Evolutionary conservation across 192 early-diverging fungal species (phyloP).

Genomic region (Umbelopsis isabellina): DNA sequence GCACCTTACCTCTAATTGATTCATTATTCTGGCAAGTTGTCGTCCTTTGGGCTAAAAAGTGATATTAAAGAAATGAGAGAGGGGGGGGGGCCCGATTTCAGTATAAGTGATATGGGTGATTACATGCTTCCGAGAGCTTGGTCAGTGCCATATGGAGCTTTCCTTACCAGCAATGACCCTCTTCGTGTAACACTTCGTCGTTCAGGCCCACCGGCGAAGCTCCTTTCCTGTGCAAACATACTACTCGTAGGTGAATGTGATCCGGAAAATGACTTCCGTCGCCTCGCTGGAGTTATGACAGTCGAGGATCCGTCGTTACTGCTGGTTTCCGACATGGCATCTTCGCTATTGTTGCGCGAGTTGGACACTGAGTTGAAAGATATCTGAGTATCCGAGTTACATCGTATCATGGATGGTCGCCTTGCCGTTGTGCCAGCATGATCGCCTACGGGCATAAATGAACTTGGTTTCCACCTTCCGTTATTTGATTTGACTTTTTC

Average conservation of each 20-base stretch:
- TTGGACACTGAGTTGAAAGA: background rate
- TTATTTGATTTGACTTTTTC: constrained; percentile 10
- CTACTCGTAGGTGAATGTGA: background rate
- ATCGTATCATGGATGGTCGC: background rate
- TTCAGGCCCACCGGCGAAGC: constrained; percentile 24
- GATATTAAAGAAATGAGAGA: too few species aligned
- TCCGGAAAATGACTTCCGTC: constrained; percentile 1
- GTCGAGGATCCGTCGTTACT: background rate
- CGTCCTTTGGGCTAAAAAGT: constrained; percentile 31
- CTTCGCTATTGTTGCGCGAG: constrained; percentile 2
- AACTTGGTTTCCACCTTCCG: constrained; percentile 10
- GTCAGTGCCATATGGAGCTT: background rate
- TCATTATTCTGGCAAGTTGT: constrained; percentile 28
- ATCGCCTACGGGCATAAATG: background rate
- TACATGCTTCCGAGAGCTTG: too few species aligned
- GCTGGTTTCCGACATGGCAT: constrained; percentile 13
- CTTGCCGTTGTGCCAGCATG: background rate
- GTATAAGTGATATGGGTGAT: background rate
- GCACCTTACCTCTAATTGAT: constrained; percentile 28
- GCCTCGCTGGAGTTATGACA: background rate
- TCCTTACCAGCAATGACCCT: constrained; percentile 32
- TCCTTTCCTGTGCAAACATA: background rate
- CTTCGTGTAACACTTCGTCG: constrained; percentile 28
- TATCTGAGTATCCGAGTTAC: constrained; percentile 10
- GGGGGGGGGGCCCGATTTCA: too few species aligned